Evolutionary conservation across 768 basidiomycete genomes (phyloP).

Genomic region (Hygrocybe coccinea): DNA sequence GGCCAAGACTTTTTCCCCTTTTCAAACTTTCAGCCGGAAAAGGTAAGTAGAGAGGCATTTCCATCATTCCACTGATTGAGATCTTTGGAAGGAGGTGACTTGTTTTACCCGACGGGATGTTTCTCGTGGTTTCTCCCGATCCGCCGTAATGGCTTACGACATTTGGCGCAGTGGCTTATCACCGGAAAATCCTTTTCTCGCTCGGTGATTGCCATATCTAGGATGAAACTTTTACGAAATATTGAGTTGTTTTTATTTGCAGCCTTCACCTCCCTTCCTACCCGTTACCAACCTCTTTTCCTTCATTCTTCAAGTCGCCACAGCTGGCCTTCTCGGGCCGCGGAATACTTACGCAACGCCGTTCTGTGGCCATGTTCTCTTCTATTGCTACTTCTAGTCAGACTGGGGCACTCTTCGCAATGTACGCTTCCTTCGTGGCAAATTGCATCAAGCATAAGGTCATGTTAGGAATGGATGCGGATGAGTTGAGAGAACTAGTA

Average conservation of each 20-base stretch:
- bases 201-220: slow-evolving; percentile 37
- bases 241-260: slow-evolving; percentile 3
- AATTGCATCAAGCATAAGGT: slow-evolving; percentile 38
- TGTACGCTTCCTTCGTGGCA: slow-evolving; percentile 51
- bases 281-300: slow-evolving; percentile 59
- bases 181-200: slow-evolving; percentile 22
- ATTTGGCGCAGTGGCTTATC: slow-evolving; percentile 26
- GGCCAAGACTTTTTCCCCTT: slow-evolving; percentile 34
- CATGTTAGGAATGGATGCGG: slow-evolving; percentile 39
- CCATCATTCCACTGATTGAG: neutral
- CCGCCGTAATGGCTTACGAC: slow-evolving; percentile 34
- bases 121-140: slow-evolving; percentile 52
- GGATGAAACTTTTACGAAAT: slow-evolving; percentile 6
- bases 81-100: slow-evolving; percentile 2
- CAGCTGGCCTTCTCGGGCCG: neutral
- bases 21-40: slow-evolving; percentile 28
- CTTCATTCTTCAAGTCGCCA: slow-evolving; percentile 36
- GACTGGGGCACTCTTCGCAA: slow-evolving; percentile 39
- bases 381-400: slow-evolving; percentile 42
- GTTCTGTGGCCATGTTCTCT: slow-evolving; percentile 33
- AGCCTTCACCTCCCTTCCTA: slow-evolving; percentile 51
- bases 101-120: slow-evolving; percentile 47
- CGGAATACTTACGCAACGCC: slow-evolving; percentile 13
- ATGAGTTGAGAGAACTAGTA: slow-evolving; percentile 53
- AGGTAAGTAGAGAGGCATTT: slow-evolving; percentile 14